These are phyloP conservation scores for Scolecobasidium constrictum DNA, from an alignment of 2,329 filamentous ascomycete species.

Conservation along the genomic window DNA sequence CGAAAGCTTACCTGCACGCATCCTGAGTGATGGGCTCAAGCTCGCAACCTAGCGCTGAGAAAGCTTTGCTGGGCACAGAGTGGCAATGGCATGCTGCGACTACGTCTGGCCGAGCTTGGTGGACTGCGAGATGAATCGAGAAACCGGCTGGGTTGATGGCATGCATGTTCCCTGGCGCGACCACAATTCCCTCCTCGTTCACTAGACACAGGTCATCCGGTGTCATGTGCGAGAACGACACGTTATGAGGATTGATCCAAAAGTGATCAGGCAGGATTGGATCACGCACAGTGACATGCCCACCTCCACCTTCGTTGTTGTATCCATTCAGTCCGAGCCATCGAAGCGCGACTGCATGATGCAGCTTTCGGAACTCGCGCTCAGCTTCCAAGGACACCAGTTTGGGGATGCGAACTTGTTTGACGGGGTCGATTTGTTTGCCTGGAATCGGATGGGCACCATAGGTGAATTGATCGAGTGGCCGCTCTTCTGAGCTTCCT, in stretches of 20 bases:
- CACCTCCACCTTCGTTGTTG: slow-evolving; percentile 12
- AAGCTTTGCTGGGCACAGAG: slow-evolving; percentile 32
- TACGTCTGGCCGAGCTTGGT: slow-evolving; percentile 32
- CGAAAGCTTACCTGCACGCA: too few relatives aligned
- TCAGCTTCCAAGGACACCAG: too few relatives aligned
- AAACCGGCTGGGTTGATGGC: slow-evolving; percentile 35
- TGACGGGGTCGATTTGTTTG: too few relatives aligned
- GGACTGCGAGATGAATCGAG: slow-evolving; percentile 34
- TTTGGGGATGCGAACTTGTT: too few relatives aligned
- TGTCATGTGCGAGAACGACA: slow-evolving; percentile 31
- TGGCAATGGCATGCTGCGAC: slow-evolving; percentile 35
- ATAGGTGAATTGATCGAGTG: too few relatives aligned
- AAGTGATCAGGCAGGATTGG: slow-evolving; percentile 25
- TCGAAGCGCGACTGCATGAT: too few relatives aligned
- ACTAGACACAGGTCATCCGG: slow-evolving; percentile 37
- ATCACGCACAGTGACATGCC: slow-evolving; percentile 17
- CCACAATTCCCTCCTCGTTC: slow-evolving; percentile 30
- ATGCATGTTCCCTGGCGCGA: slow-evolving; percentile 28
- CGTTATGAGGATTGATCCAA: slow-evolving; percentile 32
- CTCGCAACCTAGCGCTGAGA: slow-evolving; percentile 29
- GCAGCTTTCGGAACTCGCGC: too few relatives aligned
- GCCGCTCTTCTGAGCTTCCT: too few relatives aligned
- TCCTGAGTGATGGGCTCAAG: slow-evolving; percentile 20
- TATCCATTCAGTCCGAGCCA: too few relatives aligned
- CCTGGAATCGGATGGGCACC: too few relatives aligned